phyloP scores from a whole-genome alignment of 2,329 filamentous ascomycete genomes.

The Alternaria sp. region DNA sequence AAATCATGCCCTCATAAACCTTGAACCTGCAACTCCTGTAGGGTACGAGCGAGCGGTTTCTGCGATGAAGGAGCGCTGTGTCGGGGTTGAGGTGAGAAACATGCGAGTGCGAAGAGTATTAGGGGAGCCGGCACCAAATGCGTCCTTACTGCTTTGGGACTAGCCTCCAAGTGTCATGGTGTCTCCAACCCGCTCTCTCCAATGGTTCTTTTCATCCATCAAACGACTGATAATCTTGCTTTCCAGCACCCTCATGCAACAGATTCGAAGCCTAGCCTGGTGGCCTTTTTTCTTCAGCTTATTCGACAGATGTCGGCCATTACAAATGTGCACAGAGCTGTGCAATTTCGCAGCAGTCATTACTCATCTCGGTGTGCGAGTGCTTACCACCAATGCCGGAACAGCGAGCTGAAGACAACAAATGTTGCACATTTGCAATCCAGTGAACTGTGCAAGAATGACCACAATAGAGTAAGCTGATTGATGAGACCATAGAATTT shows the following conservation, averaged over 20 bases:
- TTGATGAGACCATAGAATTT: neutral
- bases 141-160: neutral
- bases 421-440: constrained; percentile 8
- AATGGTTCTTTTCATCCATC: neutral
- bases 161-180: neutral
- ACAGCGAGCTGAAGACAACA: neutral
- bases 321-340: constrained; percentile 13
- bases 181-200: neutral
- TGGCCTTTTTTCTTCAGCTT: neutral
- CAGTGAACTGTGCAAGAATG: neutral
- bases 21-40: too few relatives aligned
- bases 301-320: neutral
- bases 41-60: neutral
- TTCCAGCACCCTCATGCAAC: neutral
- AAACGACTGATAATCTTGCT: neutral
- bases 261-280: neutral
- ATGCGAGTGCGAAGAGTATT: neutral
- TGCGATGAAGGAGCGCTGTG: neutral
- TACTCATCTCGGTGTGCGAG: constrained; percentile 13
- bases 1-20: constrained; percentile 20
- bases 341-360: constrained; percentile 25
- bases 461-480: neutral
- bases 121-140: neutral
- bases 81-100: neutral
- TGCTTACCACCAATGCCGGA: constrained; percentile 14